Percentiles rank a stretch among this genome's conserved stretches.
phyloP scores from a whole-genome alignment of 1,139 yeast genomes.

The Groenewaldozyma auringiensis region DNA sequence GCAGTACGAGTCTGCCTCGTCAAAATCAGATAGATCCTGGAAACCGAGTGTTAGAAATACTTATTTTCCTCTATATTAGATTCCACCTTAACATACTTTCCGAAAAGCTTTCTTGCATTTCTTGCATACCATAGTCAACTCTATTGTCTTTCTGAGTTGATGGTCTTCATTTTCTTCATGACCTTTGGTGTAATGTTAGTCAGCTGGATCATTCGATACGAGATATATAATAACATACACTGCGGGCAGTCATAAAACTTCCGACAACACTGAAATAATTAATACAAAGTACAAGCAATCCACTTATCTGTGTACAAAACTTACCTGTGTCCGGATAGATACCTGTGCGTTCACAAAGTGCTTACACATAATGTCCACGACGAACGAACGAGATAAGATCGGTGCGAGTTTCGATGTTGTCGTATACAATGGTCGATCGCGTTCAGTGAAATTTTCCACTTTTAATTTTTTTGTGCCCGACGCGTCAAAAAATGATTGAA shows the following conservation, averaged over 20 bases:
- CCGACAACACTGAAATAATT: constrained; percentile 24
- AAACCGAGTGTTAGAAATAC: constrained; percentile 4
- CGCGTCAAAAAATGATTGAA: no score
- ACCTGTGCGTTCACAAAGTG: constrained; percentile 35
- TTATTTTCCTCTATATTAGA: background rate
- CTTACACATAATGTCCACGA: constrained; percentile 34
- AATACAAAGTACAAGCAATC: background rate
- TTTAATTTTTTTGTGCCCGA: no score
- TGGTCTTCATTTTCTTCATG: constrained; percentile 32
- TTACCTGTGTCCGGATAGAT: constrained; percentile 31
- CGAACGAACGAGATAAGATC: no score
- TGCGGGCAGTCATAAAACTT: constrained; percentile 35
- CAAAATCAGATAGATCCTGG: constrained; percentile 30
- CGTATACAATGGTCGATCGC: no score
- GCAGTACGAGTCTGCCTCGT: constrained; percentile 33
- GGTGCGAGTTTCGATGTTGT: no score
- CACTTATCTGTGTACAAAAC: constrained; percentile 6
- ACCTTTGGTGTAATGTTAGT: constrained; percentile 19
- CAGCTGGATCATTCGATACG: no score
- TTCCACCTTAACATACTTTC: constrained; percentile 18
- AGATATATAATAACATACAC: constrained; percentile 20
- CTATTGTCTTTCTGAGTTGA: constrained; percentile 28
- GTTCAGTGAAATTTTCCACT: no score
- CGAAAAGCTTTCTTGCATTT: constrained; percentile 34
- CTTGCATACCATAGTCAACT: constrained; percentile 32